A percentile compares a stretch with the other conserved stretches of the same genome.
Conservation (phyloP, 768 basidiomycete species). For the Boletus sp. region DNA sequence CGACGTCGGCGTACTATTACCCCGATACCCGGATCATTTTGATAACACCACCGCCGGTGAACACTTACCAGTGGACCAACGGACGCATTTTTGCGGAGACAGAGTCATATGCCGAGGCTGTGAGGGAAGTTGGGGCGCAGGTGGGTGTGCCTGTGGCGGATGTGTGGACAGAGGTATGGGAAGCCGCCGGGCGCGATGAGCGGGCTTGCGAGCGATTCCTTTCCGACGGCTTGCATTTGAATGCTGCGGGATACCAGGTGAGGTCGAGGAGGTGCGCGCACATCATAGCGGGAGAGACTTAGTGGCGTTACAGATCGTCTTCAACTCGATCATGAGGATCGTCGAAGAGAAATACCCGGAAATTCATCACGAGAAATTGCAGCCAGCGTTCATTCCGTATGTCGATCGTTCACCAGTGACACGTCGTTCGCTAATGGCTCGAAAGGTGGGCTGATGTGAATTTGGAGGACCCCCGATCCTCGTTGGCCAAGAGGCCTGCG, state of each 20-base stretch:
- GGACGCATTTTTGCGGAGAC: slow-evolving; percentile 62
- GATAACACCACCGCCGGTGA: slow-evolving; percentile 84
- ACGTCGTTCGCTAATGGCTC: background rate
- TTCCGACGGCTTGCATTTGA: slow-evolving; percentile 81
- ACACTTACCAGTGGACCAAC: slow-evolving; percentile 50
- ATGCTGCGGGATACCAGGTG: slow-evolving; percentile 70
- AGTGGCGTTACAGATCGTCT: slow-evolving; percentile 53
- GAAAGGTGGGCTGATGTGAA: slow-evolving; percentile 28
- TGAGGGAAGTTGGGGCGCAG: slow-evolving; percentile 55
- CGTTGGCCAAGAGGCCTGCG: slow-evolving; percentile 20
- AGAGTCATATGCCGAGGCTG: slow-evolving; percentile 67
- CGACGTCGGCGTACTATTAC: slow-evolving; percentile 63
- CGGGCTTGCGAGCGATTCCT: slow-evolving; percentile 50
- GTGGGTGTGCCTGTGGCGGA: slow-evolving; percentile 66
- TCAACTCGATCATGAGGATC: slow-evolving; percentile 55
- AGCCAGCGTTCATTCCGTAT: slow-evolving; percentile 58
- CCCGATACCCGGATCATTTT: slow-evolving; percentile 74
- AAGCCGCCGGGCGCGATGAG: slow-evolving; percentile 66
- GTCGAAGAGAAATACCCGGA: slow-evolving; percentile 64
- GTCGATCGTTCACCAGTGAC: slow-evolving; percentile 27
- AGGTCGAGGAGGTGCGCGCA: slow-evolving; percentile 21
- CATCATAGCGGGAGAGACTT: slow-evolving; percentile 1
- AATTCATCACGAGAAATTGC: slow-evolving; percentile 62
- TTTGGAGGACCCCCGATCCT: slow-evolving; percentile 18
- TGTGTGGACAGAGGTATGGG: slow-evolving; percentile 71